Percentiles rank a stretch among this genome's conserved stretches.
phyloP scores from a whole-genome alignment of 441 rosid genomes.

The Isatis lusitanica region DNA sequence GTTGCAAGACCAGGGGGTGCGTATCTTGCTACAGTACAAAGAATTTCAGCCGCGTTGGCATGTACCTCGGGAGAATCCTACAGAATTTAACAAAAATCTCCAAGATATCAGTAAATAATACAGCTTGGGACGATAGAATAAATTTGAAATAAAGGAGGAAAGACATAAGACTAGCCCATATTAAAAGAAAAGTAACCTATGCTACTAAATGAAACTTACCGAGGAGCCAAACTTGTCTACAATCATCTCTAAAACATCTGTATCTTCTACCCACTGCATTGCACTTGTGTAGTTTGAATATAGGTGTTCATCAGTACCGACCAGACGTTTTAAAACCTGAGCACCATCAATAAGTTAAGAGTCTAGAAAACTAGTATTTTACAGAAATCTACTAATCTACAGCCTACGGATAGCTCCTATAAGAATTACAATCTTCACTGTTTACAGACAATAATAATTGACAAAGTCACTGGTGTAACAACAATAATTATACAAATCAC shows the following conservation, averaged over 20 bases:
- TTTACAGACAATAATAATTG: constrained; percentile 10
- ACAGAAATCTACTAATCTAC: background rate
- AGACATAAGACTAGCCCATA: background rate
- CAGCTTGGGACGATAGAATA: background rate
- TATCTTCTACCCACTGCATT: constrained; percentile 91
- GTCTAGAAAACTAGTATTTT: background rate
- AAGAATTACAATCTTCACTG: background rate
- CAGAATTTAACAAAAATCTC: constrained; percentile 8
- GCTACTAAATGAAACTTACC: constrained; percentile 49
- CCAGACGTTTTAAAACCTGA: constrained; percentile 81
- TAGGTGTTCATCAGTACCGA: constrained; percentile 91
- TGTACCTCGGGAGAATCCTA: constrained; percentile 95
- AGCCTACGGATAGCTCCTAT: background rate
- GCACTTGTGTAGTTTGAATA: constrained; percentile 67
- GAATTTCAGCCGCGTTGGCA: constrained; percentile 89
- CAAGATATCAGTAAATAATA: constrained; percentile 1
- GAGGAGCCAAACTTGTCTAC: constrained; percentile 92
- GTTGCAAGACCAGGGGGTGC: constrained; percentile 86
- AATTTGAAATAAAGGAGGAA: constrained; percentile 7
- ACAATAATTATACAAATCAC: background rate
- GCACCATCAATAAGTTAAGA: constrained; percentile 29
- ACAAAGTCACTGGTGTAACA: background rate
- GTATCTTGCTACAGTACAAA: constrained; percentile 80
- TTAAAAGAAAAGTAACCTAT: constrained; percentile 12
- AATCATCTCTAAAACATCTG: constrained; percentile 88